Percentiles rank a stretch among this genome's conserved stretches.
Conservation (phyloP, 768 basidiomycete species). For the Suillus americanus region DNA sequence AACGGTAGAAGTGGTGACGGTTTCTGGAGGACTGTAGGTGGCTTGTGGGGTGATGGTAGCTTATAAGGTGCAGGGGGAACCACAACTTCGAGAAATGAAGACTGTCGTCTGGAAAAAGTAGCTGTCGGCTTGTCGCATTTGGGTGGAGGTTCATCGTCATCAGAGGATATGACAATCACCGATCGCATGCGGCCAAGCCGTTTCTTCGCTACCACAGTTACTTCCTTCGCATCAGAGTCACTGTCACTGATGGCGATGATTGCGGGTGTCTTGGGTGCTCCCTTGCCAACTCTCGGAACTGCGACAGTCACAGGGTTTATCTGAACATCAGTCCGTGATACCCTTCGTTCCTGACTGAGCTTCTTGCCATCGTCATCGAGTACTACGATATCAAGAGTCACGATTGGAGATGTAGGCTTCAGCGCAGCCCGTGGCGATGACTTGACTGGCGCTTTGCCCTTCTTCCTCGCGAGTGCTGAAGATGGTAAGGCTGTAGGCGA, state of each 20-base stretch:
- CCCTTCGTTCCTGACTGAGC: constrained; percentile 60
- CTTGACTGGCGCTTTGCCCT: constrained; percentile 16
- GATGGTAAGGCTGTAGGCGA: constrained; percentile 37
- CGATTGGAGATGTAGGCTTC: constrained; percentile 45
- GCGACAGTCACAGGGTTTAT: constrained; percentile 27
- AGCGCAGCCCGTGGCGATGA: constrained; percentile 24
- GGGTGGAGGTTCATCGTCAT: constrained; percentile 44
- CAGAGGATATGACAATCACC: constrained; percentile 42
- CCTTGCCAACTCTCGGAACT: constrained; percentile 10
- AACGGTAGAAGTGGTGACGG: background rate
- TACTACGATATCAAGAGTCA: constrained; percentile 67
- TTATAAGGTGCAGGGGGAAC: constrained; percentile 36
- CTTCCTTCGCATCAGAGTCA: constrained; percentile 30
- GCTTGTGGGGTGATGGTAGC: constrained; percentile 12
- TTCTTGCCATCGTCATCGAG: constrained; percentile 60
- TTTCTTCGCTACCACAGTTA: constrained; percentile 11
- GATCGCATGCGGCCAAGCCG: constrained; percentile 17
- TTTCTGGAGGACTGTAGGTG: constrained; percentile 14
- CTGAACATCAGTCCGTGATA: constrained; percentile 46
- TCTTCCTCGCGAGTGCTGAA: constrained; percentile 22
- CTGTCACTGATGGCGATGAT: constrained; percentile 27
- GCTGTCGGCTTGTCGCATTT: constrained; percentile 7
- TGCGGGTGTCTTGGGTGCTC: background rate
- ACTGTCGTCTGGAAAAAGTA: constrained; percentile 10
- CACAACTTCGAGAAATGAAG: constrained; percentile 38